Conservation (phyloP, 345 rosid species). For the Isatis tinctoria region DNA sequence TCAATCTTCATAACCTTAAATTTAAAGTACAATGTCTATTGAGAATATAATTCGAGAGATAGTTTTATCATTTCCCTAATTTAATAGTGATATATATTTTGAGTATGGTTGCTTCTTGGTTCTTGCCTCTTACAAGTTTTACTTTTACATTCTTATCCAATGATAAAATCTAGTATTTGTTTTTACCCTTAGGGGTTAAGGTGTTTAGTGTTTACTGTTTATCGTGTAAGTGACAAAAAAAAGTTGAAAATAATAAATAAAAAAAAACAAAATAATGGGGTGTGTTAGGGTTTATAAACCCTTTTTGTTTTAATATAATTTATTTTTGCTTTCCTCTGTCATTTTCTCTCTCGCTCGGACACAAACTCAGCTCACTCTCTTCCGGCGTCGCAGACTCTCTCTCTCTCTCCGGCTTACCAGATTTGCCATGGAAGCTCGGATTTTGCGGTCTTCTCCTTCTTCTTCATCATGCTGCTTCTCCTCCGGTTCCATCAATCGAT, state of each 20-base stretch:
- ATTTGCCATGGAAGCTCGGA: conserved; percentile 19
- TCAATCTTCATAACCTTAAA: no score
- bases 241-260: not conserved
- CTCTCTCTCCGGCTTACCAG: not conserved
- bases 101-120: not conserved
- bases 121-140: not conserved
- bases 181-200: no score
- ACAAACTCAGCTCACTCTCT: not conserved
- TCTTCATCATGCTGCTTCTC: not conserved
- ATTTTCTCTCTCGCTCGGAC: not conserved
- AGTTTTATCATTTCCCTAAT: not conserved
- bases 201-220: no score
- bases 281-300: not conserved
- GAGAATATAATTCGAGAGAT: no score
- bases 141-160: not conserved
- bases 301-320: not conserved
- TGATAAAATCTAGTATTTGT: not conserved
- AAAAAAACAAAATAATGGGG: not conserved
- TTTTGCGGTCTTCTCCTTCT: conserved; percentile 28
- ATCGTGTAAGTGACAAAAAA: not conserved
- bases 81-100: not conserved
- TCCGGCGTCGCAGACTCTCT: not conserved
- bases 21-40: no score
- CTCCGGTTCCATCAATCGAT: conserved; percentile 15
- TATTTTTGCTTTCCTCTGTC: not conserved